These are phyloP conservation scores for Nicotiana undulata DNA, from an alignment of 257 asterid species.

Conservation along the genomic window DNA sequence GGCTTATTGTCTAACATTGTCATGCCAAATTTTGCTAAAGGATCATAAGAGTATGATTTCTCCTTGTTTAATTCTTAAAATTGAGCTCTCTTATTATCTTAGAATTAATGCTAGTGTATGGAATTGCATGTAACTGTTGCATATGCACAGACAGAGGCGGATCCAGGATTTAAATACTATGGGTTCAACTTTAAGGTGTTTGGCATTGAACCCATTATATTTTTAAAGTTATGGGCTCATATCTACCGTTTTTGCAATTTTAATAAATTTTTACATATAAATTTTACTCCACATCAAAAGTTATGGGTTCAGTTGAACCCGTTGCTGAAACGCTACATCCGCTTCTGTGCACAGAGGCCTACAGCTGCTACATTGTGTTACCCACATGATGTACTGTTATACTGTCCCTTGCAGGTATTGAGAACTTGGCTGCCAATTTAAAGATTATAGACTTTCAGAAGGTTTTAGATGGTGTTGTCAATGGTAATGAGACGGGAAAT, in stretches of 20 bases:
- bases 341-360: not conserved
- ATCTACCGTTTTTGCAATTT: too few relatives aligned
- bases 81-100: not conserved
- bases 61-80: not conserved
- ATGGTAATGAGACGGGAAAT: not conserved
- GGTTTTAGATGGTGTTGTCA: conserved; percentile 12
- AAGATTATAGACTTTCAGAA: conserved; percentile 26
- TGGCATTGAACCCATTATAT: too few relatives aligned
- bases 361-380: not conserved
- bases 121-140: not conserved
- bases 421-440: conserved; percentile 3
- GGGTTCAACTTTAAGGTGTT: too few relatives aligned
- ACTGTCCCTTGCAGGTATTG: conserved; percentile 2
- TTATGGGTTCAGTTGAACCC: too few relatives aligned
- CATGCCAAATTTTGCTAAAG: not conserved
- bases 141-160: not conserved
- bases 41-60: not conserved
- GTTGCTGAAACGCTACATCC: too few relatives aligned
- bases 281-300: too few relatives aligned
- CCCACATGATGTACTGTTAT: not conserved
- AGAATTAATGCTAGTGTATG: not conserved
- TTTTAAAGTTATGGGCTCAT: too few relatives aligned
- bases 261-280: too few relatives aligned
- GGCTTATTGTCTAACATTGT: not conserved
- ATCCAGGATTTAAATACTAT: too few relatives aligned